Conservation (phyloP, 73 alveolate species). For the Blepharisma stoltei region DNA sequence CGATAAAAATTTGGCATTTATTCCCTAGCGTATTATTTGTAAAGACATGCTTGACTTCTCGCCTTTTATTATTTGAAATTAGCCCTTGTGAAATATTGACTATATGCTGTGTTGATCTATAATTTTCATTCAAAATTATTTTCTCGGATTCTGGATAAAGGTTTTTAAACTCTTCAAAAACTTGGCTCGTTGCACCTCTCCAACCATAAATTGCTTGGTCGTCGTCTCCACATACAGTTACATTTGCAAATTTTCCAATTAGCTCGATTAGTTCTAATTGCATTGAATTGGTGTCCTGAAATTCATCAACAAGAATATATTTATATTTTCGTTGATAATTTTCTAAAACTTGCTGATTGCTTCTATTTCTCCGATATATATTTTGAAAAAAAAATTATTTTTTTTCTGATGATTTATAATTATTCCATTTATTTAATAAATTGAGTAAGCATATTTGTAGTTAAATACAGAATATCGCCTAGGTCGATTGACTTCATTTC, state of each 20-base stretch:
- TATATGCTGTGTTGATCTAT: conserved; percentile 58
- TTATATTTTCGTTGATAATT: conserved; percentile 34
- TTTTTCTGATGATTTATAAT: no score
- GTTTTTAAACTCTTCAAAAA: conserved; percentile 40
- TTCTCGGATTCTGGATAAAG: conserved; percentile 19
- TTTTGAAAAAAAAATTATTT: no score
- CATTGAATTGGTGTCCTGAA: conserved; percentile 62
- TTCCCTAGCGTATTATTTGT: conserved; percentile 30
- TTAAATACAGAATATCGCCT: conserved; percentile 46
- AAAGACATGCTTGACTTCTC: conserved; percentile 33
- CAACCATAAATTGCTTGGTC: conserved; percentile 65
- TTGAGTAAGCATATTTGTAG: conserved; percentile 35
- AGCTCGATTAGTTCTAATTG: conserved; percentile 45
- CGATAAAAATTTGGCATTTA: neutral
- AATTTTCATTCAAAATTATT: conserved; percentile 51
- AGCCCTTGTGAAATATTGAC: conserved; percentile 44
- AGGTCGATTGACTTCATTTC: conserved; percentile 47
- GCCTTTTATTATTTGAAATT: conserved; percentile 39
- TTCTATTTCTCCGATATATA: conserved; percentile 9
- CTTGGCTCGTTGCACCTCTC: conserved; percentile 65
- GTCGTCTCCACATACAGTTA: conserved; percentile 82
- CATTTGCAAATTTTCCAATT: conserved; percentile 29
- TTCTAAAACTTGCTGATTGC: conserved; percentile 26
- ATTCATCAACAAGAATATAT: conserved; percentile 73
- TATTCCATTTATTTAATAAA: no score